Evolutionary conservation across 805 yeast species (phyloP), one percentile per base, ranked within the genome.

Genomic region (Lipomyces chichibuensis): DNA sequence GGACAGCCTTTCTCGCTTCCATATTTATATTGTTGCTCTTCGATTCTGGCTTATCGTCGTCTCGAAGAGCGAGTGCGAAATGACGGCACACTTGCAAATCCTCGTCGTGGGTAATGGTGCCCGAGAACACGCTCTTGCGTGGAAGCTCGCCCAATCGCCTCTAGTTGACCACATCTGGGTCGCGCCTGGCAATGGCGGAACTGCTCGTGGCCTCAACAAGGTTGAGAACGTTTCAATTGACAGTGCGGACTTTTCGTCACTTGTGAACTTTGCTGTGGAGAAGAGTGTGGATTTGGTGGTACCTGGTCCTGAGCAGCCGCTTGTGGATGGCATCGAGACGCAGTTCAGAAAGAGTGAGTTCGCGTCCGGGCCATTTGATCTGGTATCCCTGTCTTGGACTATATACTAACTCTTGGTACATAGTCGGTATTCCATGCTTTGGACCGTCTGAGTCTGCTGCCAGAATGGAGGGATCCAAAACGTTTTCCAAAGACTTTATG

Each of bases 241-340:
- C 49, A 84, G 90, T 6, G 80, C 79, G n/a, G 89, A 92, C 72
- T 95, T 95, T 74, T 83, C 83, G 0, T 79, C 81, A 39, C 83
- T 95, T 69, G 91, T 87, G 65, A 80, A 87, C 66, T 93, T 93
- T 78, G 97, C 98, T 5, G 76, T 82, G 17, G 85, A 85, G 35
- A 81, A 93, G 64, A 74, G 84, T 4, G 84, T 95, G 63, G 84
- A 82, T 61, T 82, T 95, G 65, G 98, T 92, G 4, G 83, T 95
- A 56, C 98, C 99, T 49, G 99, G 99, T 43, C 99, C 99, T n/a
- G 99, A 95, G 80, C 97, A 92, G 80, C 98, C 99, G 49, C 83
- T 96, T 69, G 98, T 96, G 39, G 98, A 95, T 75, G 99, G 99
- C 61, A 87, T 95, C 69, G 78, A 93, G 33, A 78, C 88, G 20